Evolutionary conservation across 345 rosid genomes (phyloP), one percentile per base, ranked within the genome.

Genomic region (Luvunga scandens): DNA sequence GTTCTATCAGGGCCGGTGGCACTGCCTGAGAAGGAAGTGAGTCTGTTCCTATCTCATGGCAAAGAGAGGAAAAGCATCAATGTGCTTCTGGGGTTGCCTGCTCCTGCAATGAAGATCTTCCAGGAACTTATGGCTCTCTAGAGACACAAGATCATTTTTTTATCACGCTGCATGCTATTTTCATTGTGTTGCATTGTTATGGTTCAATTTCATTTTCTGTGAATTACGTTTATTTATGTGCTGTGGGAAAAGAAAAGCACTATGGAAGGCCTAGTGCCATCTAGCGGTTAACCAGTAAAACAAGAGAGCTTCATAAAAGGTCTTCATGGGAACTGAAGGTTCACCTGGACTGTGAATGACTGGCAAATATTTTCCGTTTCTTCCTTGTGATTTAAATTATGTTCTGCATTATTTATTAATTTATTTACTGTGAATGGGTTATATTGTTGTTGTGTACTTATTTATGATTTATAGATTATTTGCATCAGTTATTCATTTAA

Each of bases 21-120:
- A 6, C 83, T 93, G 86, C 98, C 98, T 0, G 95, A 91, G 88
- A 95, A 95, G 81, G 98, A 95, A 84, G 97, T 91, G 66, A 88
- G 86, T 67, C 84, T 91, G 86, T 91, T 95, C 85, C 89, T 95
- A 31, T 89, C 95, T 66, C 97, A 93, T 78, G 98, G 98, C 42
- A 88, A 84, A 69, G 87, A 91, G 79, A 93, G 94, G 83, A 93
- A 81, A 81, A 91, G 90, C 89, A 89, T 95, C 56, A 93, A 93
- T 79, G 94, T 95, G 85, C 93, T 94, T 81, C 83, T 93, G 74
- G 98, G 98, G 9, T 84, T 93, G 88, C 98, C 98, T 14, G 85
- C 87, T 79, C 83, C 92, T 69, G 87, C 98, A 67, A 91, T 91
- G 98, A 84, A 90, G 66, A 81, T 82, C 79, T 93, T 93, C 81